Evolutionary conservation across 768 basidiomycete genomes (phyloP).

Genomic region (Lyophyllum decastes): DNA sequence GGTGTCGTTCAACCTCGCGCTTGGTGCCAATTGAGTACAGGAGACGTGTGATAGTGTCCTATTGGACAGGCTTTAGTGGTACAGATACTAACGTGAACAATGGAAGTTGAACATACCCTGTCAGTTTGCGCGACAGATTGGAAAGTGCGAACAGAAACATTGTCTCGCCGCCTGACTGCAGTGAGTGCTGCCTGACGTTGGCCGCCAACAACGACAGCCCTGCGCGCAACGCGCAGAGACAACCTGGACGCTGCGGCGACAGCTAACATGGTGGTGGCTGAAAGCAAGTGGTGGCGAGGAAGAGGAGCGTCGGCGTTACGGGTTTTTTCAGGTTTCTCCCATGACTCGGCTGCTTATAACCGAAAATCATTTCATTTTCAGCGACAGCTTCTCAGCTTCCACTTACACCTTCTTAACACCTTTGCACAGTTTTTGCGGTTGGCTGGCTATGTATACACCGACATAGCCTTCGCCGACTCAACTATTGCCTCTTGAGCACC

Average conservation of each 20-base stretch:
- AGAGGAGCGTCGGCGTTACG: conserved; percentile 17
- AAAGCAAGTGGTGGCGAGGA: conserved; percentile 11
- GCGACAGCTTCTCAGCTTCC: too few species aligned
- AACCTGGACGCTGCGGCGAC: conserved; percentile 35
- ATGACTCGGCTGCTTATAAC: conserved; percentile 21
- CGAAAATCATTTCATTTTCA: conserved; percentile 1
- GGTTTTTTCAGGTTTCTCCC: conserved; percentile 16
- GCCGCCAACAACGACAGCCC: conserved; percentile 49
- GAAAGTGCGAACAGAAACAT: conserved; percentile 41
- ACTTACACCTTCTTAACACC: conserved; percentile 18
- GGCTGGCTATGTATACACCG: conserved; percentile 21
- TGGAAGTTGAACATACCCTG: conserved; percentile 46
- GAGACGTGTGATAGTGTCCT: conserved; percentile 97
- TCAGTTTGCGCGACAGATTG: conserved; percentile 75
- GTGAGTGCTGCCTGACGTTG: conserved; percentile 46
- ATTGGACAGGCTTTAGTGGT: background rate
- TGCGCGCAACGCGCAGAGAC: conserved; percentile 38
- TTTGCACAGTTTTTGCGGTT: conserved; percentile 32
- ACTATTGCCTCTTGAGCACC: too few species aligned
- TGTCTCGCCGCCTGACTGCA: conserved; percentile 38
- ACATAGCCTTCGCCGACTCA: conserved; percentile 5
- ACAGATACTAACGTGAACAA: background rate
- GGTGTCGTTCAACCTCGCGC: conserved; percentile 96
- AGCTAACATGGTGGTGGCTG: conserved; percentile 32
- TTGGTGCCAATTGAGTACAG: conserved; percentile 97